phyloP scores from a whole-genome alignment of 192 early-diverging fungal genomes.

The Dissophora ornata region DNA sequence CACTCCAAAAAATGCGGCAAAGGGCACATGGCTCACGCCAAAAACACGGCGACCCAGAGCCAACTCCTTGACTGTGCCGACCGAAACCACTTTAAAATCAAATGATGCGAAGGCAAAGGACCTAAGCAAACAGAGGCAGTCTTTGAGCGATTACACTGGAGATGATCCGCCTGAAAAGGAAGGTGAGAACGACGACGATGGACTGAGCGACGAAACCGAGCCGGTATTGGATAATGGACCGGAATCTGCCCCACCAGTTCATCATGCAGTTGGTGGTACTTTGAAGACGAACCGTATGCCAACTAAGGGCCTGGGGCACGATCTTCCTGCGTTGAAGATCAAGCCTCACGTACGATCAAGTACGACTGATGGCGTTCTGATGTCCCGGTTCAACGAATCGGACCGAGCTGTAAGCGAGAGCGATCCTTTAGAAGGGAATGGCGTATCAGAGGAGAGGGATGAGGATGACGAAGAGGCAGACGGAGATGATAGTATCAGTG shows the following conservation, averaged over 20 bases:
- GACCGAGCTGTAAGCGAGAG: slow-evolving; percentile 13
- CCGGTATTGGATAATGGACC: slow-evolving; percentile 13
- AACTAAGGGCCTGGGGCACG: background rate
- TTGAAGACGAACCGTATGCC: too few relatives aligned
- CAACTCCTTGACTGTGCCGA: slow-evolving; percentile 21
- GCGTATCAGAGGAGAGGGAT: background rate
- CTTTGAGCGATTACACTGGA: slow-evolving; percentile 23
- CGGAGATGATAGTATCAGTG: slow-evolving; percentile 38
- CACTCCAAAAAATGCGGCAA: background rate
- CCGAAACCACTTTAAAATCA: background rate
- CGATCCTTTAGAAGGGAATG: slow-evolving; percentile 6
- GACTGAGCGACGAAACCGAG: slow-evolving; percentile 39
- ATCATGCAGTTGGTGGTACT: background rate
- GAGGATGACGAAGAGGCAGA: slow-evolving; percentile 25
- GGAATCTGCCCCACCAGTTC: background rate
- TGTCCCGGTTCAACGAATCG: background rate
- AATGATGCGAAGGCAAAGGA: background rate
- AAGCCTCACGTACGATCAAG: background rate
- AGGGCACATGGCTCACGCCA: slow-evolving; percentile 10
- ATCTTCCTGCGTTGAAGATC: background rate
- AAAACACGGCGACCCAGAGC: slow-evolving; percentile 20
- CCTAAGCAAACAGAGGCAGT: background rate
- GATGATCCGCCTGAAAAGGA: slow-evolving; percentile 1
- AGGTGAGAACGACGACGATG: slow-evolving; percentile 23
- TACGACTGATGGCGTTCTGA: background rate